Evolutionary conservation across 2,329 filamentous ascomycete genomes (phyloP), one percentile per base, ranked within the genome.

Genomic region (Aschersonia sp.): DNA sequence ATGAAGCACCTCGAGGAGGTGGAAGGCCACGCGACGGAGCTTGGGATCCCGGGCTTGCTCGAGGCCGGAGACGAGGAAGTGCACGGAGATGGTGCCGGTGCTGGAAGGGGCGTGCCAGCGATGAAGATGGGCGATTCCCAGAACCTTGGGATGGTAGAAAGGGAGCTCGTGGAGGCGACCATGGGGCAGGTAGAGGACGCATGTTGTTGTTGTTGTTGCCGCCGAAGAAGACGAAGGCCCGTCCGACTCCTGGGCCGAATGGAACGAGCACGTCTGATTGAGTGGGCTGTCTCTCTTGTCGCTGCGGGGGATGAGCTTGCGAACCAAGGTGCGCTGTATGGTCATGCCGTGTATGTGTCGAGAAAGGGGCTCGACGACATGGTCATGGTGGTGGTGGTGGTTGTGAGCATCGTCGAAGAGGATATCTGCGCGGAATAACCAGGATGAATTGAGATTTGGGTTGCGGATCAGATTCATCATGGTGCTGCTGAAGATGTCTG

Each of bases 81-180:
- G 78, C 29, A 83, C 66, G 7, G 80, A 82, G 31, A 84, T 62
- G 9, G 59, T 65, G 30, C 78, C 78, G 35, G 60, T 59, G 29
- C 59, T 58, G 10, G 61, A 56, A n/a, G 58, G 51, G 4, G 65
- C 51, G 46, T 72, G 60, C 73, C 77, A 85, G 38, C 77, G 76
- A 62, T 94, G 86, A 5, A 89, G 67, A 54, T 92, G 89, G 4
- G 82, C 87, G 30, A 95, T 72, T 9, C 78, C 79, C 46, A 73
- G 74, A 29, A 94, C 82, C 47, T 75, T 72, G 29, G 91, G 91
- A 59, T 96, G 89, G 64, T 96, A 97, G 65, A 85, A 95, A 1
- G 91, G 91, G 51, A 92, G 74, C 10, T 75, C 70, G 9, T 74
- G 67, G 1, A 68, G 67, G 32, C 72, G 62, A 6, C 79, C 72